Percentiles rank a stretch among this genome's conserved stretches.
Conservation (phyloP, 768 basidiomycete species). For the Lactarius quietus region DNA sequence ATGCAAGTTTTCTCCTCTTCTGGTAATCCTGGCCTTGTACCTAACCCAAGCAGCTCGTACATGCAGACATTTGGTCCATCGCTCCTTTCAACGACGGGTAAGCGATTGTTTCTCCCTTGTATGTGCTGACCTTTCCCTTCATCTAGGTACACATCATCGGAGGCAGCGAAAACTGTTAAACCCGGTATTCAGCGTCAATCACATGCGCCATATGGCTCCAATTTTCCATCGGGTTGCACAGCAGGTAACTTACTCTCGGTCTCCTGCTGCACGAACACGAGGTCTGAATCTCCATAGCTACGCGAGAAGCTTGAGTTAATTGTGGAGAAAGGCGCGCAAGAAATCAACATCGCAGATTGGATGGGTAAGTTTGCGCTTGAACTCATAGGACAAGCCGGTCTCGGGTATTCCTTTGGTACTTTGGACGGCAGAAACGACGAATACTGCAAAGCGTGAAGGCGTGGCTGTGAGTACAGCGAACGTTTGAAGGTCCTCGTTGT, state of each 20-base stretch:
- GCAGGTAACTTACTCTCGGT: conserved; percentile 13
- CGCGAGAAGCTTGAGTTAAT: conserved; percentile 20
- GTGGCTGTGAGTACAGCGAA: conserved; percentile 18
- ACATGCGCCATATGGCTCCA: conserved; percentile 28
- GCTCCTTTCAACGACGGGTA: background rate
- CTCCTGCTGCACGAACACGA: conserved; percentile 35
- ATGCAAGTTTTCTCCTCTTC: background rate
- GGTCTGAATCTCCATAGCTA: conserved; percentile 38
- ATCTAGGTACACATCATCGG: conserved; percentile 5
- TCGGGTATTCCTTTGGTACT: background rate
- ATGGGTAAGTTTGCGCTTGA: conserved; percentile 16
- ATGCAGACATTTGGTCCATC: background rate
- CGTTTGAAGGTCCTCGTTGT: background rate
- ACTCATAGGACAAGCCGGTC: conserved; percentile 13
- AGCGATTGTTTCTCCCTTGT: background rate
- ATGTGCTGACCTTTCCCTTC: background rate
- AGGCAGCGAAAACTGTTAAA: conserved; percentile 17
- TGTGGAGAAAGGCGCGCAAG: conserved; percentile 39
- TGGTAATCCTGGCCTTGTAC: background rate
- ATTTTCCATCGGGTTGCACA: conserved; percentile 24
- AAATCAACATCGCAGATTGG: conserved; percentile 10
- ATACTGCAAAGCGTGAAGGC: conserved; percentile 30
- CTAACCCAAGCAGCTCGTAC: background rate
- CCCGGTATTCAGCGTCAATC: conserved; percentile 25
- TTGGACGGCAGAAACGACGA: conserved; percentile 14